Base-by-base conservation (phyloP, 2,329 filamentous ascomycete species). In the Paecilomyces fulvus region DNA sequence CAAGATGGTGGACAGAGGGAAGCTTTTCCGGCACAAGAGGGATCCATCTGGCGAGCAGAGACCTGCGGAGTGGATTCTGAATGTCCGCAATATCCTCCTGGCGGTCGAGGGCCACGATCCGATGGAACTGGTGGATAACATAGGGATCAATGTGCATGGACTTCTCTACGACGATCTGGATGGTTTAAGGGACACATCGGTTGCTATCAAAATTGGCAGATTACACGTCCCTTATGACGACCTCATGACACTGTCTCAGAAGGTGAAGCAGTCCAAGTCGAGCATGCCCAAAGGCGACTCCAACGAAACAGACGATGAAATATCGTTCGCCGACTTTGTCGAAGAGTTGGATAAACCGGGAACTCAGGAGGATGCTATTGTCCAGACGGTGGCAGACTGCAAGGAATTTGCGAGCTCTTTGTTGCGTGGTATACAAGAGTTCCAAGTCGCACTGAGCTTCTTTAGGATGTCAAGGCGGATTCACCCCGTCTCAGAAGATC, bases 11-110 rank as follows among this genome's bases (percentile, higher is more conserved):
- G 92, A 96, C 68, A 84, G 91, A 55, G 90, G 90, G 58, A 88
- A 91, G 49, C 86, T 95, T 65, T 96, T 96, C 73, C 87, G 92
- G 64, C 89, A 90, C 67, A 82, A 87, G 72, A 85, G 85, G 67
- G 79, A 85, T 61, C 79, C 83, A 61, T 79, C 79, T 49, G 79
- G 80, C 28, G 77, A 84, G 52, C 85, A 88, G 64, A 80, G 83
- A 51, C 91, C 94, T 43, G 92, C 92, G 1, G 95, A 99, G 77
- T 99, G 95, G 92, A 92, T 95, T 61, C 81, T 95, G 65, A 88
- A 88, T 7, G 74, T 92, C 53, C 85, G 90, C 58, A 96, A 92
- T 71, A 82, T 97, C 51, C 79, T 97, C 6, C 95, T 99, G 65
- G 95, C 90, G 0, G 85, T 90, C 1, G 86, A 95, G 56, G 91